These are phyloP conservation scores for Helichrysum umbraculigerum DNA, from an alignment of 129 eudicot genomes.

Conservation along the genomic window DNA sequence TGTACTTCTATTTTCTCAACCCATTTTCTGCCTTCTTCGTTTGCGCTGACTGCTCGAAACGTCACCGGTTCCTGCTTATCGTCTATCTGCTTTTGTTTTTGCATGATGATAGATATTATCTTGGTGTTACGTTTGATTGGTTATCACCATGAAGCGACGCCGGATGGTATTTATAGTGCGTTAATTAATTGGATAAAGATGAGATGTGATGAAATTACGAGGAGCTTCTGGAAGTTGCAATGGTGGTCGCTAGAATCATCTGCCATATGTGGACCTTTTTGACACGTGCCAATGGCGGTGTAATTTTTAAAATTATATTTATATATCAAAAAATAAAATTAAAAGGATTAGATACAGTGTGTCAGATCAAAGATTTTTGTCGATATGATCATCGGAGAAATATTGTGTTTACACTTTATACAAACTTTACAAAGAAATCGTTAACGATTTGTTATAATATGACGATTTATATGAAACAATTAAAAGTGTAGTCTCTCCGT, in stretches of 20 bases:
- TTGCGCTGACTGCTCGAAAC: constrained; percentile 46
- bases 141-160: not conserved
- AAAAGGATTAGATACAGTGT: too few species aligned
- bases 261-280: not conserved
- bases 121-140: not conserved
- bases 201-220: not conserved
- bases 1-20: constrained; percentile 46
- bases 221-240: not conserved
- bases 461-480: too few species aligned
- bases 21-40: constrained; percentile 53
- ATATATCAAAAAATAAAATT: too few species aligned
- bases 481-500: too few species aligned
- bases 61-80: constrained; percentile 48
- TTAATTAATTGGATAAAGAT: not conserved
- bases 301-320: too few species aligned
- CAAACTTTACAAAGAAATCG: too few species aligned
- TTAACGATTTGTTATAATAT: too few species aligned
- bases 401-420: too few species aligned
- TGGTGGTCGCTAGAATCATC: not conserved
- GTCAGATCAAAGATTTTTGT: too few species aligned
- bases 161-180: not conserved
- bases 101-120: not conserved
- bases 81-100: constrained; percentile 35
- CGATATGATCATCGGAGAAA: too few species aligned
- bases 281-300: not conserved